Base-by-base conservation (phyloP, 257 asterid species). In the Jasminum sambac region DNA sequence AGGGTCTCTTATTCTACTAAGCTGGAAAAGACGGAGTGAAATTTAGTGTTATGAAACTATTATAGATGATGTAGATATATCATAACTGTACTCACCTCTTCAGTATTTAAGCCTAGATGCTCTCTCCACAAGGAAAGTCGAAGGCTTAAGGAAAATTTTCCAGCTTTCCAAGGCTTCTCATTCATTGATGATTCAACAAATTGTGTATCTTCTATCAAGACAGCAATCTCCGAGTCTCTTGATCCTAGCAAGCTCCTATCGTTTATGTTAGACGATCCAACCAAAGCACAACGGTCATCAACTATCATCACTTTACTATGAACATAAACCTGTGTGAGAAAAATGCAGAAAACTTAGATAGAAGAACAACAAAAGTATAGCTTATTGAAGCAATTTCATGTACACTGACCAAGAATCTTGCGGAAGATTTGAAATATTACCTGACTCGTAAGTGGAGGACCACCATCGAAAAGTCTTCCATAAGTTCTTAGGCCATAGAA, bases 171-270 rank as follows among this genome's bases (percentile, higher is more conserved):
- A 37, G 87, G 80, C 70, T 82, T 76, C 57, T 94, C 92, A 64
- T 84, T 82, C 98, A 94, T 89, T 39, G 74, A 79, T 42, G 98
- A 89, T 65, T 86, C 97, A 11, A 85, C 84, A 70, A 90, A 89
- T 50, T 83, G 90, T 81, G 84, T 91, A 77, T 94, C 98, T 83
- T 91, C 90, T 64, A 94, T 81, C 66, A 94, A 68, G 67, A 91
- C 80, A 11, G 96, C 87, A 72, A 94, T 91, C 98, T 93, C 98
- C n/a, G 97, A 89, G 76, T 93, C 98, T 81, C 97, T 87, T 67
- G 98, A 89, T 50, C 98, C 98, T 73, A 93, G 88, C 77, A 93
- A 87, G 77, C 98, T 93, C 80, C 98, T 93, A 79, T 93, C 98
- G 61, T 93, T 93, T 70, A 93, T 86, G 81, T 93, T 93, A 55